phyloP scores from a whole-genome alignment of 176 grass and related monocot species.

The Areca catechu region DNA sequence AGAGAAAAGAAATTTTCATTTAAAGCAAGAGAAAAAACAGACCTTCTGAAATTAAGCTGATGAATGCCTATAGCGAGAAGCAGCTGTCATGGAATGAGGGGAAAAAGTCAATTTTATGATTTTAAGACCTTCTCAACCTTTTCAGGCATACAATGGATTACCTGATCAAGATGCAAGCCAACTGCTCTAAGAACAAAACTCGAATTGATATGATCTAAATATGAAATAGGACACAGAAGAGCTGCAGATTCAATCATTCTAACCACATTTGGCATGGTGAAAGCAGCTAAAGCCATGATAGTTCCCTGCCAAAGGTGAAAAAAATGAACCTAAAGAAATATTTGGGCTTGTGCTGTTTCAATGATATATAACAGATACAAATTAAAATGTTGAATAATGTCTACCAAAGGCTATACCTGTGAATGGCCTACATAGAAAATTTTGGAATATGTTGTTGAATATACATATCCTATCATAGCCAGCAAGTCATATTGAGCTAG shows the following conservation, averaged over 20 bases:
- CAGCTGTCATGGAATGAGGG: constrained; percentile 40
- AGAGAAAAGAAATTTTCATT: neutral
- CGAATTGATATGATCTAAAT: constrained; percentile 72
- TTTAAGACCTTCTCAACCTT: neutral
- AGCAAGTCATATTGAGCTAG: constrained; percentile 71
- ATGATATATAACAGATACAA: too few species aligned
- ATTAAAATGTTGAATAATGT: neutral
- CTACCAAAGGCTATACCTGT: constrained; percentile 37
- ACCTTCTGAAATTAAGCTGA: constrained; percentile 90
- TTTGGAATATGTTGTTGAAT: constrained; percentile 55
- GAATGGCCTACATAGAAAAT: constrained; percentile 74
- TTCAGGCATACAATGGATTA: constrained; percentile 24
- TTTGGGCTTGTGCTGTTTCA: neutral
- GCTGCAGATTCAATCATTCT: constrained; percentile 76
- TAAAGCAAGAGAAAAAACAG: constrained; percentile 15
- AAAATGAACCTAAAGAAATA: neutral
- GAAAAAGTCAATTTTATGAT: neutral
- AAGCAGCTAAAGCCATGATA: constrained; percentile 89
- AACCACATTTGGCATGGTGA: constrained; percentile 62
- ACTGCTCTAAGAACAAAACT: constrained; percentile 79
- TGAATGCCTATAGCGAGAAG: constrained; percentile 74
- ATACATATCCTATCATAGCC: constrained; percentile 75
- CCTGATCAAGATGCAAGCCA: constrained; percentile 82
- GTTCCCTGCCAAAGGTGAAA: constrained; percentile 59
- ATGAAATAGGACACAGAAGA: constrained; percentile 97